Evolutionary conservation across 768 basidiomycete species (phyloP), one percentile per base, ranked within the genome.

Genomic region (Kwoniella sp.): DNA sequence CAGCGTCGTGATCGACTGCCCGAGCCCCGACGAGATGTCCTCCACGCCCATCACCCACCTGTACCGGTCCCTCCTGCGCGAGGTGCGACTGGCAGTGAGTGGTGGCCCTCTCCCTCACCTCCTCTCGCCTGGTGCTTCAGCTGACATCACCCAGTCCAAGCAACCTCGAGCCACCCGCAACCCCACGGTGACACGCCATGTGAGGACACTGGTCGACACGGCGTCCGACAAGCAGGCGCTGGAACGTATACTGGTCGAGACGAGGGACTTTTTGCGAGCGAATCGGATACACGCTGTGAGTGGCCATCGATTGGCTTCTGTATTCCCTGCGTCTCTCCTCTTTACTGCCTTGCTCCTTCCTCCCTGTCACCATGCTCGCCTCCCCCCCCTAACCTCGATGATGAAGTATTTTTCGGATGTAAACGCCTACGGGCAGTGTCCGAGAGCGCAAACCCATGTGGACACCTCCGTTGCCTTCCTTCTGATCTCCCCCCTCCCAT

Each of bases 221-320:
- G 23, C 50, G 8, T 26, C 23, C 4, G 23, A 51, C 32, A 34
- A 55, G 20, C 15, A 48, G 29, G 25, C 46, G 10, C 42, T 60
- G 17, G 31, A 29, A 15, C 54, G 48, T 45, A 59, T 61, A 22
- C 41, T 71, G 51, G 28, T 62, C 32, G 69, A 73, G 53, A 68
- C 69, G 28, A 60, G 65, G 33, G 67, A 71, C 4, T 89, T 90
- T 71, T 69, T 93, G 72, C 76, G 77, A 36, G 82, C 88, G 7
- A 84, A 88, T 65, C 77, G 86, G 54, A 80, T 83, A 66, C 79
- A 93, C 78, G 87, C 86, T 79, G 90, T 86, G 42, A 66, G 78
- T 67, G 22, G n/a, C n/a, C n/a, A n/a, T n/a, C n/a, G n/a, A 14
- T 12, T 11, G 34, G 15, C n/a, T 46, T 45, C 20, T 19, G 23